Evolutionary conservation across 805 yeast genomes (phyloP), one percentile per base, ranked within the genome.

Genomic region (Yarrowia alimentaria): DNA sequence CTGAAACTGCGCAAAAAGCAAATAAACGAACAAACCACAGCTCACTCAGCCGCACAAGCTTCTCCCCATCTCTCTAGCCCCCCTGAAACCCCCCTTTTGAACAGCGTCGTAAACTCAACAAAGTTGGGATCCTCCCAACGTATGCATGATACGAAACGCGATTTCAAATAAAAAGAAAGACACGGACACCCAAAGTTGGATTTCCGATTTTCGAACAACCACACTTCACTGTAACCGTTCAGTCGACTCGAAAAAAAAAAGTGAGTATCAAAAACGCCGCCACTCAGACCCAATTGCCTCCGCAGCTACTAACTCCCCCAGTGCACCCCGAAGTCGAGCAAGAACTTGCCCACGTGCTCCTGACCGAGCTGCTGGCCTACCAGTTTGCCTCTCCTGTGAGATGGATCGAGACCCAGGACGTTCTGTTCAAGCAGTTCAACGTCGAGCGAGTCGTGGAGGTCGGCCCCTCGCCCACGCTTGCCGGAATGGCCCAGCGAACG

Each of bases 391-490:
- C 97, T 56, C 99, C 99, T 40, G 99, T 93, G 58, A 83, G 98
- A 78, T 93, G 99, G 98, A 93, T 94, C 68, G 99, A 94, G 69
- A 93, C 99, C 56, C 99, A 93, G 72, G 99, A 93, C 74, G 98
- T 93, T 54, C 85, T 93, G 67, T 79, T 93, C 67, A 85, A 86
- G 68, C 93, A 89, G 61, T 84, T 80, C 79, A 89, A 91, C 71
- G 85, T 97, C 56, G 99, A 94, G 73, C 80, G 99, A 65, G 91
- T 93, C 56, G 96, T 93, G 59, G 99, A 93, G 71, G 87, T 93
- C 58, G 99, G 99, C 52, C 99, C 99, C 55, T 89, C 98, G 42
- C 98, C 99, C 55, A 93, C 99, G 34, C 77, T 93, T 67, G 93
- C 97, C 31, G 98, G 98, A 59, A 93, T 93, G 99, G 98, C 99